Base-by-base conservation (phyloP, 1,139 yeast species). In the Hansenula anomala region DNA sequence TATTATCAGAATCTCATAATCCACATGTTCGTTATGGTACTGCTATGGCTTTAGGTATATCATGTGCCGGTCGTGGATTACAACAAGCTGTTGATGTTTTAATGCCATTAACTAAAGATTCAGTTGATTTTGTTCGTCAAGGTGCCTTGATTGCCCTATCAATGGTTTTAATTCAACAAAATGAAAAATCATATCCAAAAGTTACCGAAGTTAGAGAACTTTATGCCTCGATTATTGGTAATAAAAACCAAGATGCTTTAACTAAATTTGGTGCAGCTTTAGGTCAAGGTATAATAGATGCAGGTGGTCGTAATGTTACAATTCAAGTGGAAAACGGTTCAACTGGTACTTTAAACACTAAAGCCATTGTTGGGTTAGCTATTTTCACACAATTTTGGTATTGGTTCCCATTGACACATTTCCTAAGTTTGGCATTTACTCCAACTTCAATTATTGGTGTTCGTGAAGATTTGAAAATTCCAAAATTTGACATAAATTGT, bases 21-120 rank as follows among this genome's bases (percentile, higher is more conserved):
- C 96, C 98, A 14, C 97, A 94, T 59, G 98, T 94, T 25, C 86
- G 99, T 64, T 92, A 94, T 59, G 99, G 99, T 66, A 85, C 97
- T 30, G 96, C 97, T 3, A 71, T 92, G 79, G 98, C 99, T 0
- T 73, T 92, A 49, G 98, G 97, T 64, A 86, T 94, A 44, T 80
- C 97, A 3, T 90, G 97, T 70, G 97, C 97, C 23, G 98, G 98
- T 39, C 84, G 95, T 60, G 94, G 90, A 6, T 68, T 86, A 42
- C 79, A 84, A 40, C 81, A 92, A 33, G 98, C 98, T 0, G 76
- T 92, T 46, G 96, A 89, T 48, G 89, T 94, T 18, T 73, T 92
- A 51, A 96, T 88, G 64, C 96, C 97, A 27, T 76, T 92, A 67
- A 78, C 92, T 29, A 87, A 87, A 56, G 99, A 92, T 63, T 80